Evolutionary conservation across 306 rosid species (phyloP).

Genomic region (Quercus agrifolia): DNA sequence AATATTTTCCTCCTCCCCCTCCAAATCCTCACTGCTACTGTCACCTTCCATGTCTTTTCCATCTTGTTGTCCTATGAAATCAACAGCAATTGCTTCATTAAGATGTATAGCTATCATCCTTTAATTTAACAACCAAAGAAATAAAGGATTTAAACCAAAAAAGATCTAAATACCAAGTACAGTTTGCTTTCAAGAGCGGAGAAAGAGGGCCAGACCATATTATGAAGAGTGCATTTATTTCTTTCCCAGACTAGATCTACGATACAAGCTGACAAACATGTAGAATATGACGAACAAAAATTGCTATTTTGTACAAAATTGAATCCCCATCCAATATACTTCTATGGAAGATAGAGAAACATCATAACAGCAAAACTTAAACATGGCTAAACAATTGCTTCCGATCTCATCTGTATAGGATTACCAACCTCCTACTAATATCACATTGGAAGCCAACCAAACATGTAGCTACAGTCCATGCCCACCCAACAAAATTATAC

Average conservation of each 20-base stretch:
- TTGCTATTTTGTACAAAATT: neutral
- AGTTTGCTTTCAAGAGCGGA: neutral
- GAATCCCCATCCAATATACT: neutral
- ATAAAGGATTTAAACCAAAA: neutral
- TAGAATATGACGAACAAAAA: neutral
- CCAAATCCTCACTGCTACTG: constrained; percentile 45
- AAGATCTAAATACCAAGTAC: neutral
- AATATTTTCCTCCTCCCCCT: constrained; percentile 29
- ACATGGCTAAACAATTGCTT: neutral
- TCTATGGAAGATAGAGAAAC: neutral
- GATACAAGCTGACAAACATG: neutral
- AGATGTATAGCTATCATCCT: constrained; percentile 1
- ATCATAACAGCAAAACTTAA: neutral
- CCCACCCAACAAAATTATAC: neutral
- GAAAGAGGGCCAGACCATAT: neutral
- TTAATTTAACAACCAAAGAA: neutral
- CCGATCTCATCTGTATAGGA: neutral
- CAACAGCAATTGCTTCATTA: constrained; percentile 4
- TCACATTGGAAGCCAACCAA: neutral
- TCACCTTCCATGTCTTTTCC: constrained; percentile 42
- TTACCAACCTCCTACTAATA: neutral
- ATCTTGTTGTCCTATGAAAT: constrained; percentile 47
- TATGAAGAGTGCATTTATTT: neutral
- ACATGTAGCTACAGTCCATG: neutral
- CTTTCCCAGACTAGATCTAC: neutral